Percentiles rank a stretch among this genome's conserved stretches.
These are phyloP conservation scores for Talaromyces trachyspermus DNA, from an alignment of 495 filamentous ascomycete species.

Conservation along the genomic window DNA sequence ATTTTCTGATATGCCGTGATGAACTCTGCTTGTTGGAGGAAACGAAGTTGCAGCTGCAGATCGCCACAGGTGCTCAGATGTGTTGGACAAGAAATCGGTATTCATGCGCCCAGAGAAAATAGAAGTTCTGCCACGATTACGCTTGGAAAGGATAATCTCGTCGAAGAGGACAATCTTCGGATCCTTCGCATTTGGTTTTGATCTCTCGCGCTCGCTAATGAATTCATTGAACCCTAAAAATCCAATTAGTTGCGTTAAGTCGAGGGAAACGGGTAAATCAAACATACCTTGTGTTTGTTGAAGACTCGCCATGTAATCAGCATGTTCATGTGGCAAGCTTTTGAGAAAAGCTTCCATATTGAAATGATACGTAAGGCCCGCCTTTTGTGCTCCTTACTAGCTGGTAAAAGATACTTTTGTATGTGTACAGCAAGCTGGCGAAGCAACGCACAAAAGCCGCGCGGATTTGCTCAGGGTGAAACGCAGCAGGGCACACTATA, in stretches of 20 bases:
- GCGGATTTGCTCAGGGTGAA: conserved; percentile 82
- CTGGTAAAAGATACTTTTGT: conserved; percentile 75
- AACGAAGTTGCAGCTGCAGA: conserved; percentile 69
- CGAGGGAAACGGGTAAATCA: conserved; percentile 4
- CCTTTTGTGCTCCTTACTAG: conserved; percentile 77
- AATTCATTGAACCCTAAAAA: conserved; percentile 84
- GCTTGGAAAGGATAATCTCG: conserved; percentile 90
- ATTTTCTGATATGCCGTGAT: conserved; percentile 58
- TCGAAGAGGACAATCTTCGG: conserved; percentile 84
- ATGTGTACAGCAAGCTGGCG: conserved; percentile 91
- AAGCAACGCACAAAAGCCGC: conserved; percentile 93
- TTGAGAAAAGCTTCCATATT: conserved; percentile 90
- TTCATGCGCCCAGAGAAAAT: conserved; percentile 42
- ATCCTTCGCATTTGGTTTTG: conserved; percentile 41
- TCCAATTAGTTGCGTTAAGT: not conserved
- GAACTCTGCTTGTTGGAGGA: conserved; percentile 56
- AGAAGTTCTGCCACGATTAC: conserved; percentile 65
- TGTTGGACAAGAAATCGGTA: conserved; percentile 75
- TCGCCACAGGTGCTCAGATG: conserved; percentile 86
- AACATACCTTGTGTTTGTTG: conserved; percentile 83
- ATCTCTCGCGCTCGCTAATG: conserved; percentile 77
- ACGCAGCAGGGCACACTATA: conserved; percentile 82
- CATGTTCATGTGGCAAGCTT: conserved; percentile 84
- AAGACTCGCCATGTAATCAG: conserved; percentile 79
- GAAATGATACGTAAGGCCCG: conserved; percentile 82